Percentiles rank a stretch among this genome's conserved stretches.
These are phyloP conservation scores for Dryas alaskensis DNA, from an alignment of 306 rosid genomes.

Conservation along the genomic window DNA sequence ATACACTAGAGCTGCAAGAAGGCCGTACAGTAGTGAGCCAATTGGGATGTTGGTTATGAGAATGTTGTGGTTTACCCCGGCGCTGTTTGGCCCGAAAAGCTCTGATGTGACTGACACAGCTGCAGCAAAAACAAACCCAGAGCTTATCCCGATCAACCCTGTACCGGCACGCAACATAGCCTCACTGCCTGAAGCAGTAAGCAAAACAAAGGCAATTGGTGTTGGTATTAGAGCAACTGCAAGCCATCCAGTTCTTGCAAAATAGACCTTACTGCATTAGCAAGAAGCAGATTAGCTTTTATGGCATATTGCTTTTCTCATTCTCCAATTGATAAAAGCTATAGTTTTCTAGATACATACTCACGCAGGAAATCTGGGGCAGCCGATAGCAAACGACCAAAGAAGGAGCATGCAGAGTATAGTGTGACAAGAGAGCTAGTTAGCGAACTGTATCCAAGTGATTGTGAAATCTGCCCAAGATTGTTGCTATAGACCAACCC, in stretches of 20 bases:
- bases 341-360: constrained; percentile 37
- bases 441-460: constrained; percentile 52
- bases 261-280: constrained; percentile 65
- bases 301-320: neutral
- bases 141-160: constrained; percentile 76
- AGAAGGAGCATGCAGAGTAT: constrained; percentile 82
- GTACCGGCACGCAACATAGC: constrained; percentile 53
- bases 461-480: constrained; percentile 77
- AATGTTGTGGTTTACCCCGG: constrained; percentile 82
- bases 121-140: constrained; percentile 92
- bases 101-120: constrained; percentile 89
- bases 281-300: constrained; percentile 2
- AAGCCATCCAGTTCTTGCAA: constrained; percentile 93
- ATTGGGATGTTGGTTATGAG: constrained; percentile 86
- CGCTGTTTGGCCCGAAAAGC: constrained; percentile 77
- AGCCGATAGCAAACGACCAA: constrained; percentile 81
- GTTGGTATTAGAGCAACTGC: constrained; percentile 73
- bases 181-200: constrained; percentile 56
- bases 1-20: constrained; percentile 61
- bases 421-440: constrained; percentile 66
- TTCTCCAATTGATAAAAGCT: constrained; percentile 7
- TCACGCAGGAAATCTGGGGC: constrained; percentile 64
- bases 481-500: constrained; percentile 87
- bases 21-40: constrained; percentile 83
- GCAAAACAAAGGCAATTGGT: constrained; percentile 70